Conservation (phyloP, 2,329 filamentous ascomycete genomes). For the Diaporthe helianthi region DNA sequence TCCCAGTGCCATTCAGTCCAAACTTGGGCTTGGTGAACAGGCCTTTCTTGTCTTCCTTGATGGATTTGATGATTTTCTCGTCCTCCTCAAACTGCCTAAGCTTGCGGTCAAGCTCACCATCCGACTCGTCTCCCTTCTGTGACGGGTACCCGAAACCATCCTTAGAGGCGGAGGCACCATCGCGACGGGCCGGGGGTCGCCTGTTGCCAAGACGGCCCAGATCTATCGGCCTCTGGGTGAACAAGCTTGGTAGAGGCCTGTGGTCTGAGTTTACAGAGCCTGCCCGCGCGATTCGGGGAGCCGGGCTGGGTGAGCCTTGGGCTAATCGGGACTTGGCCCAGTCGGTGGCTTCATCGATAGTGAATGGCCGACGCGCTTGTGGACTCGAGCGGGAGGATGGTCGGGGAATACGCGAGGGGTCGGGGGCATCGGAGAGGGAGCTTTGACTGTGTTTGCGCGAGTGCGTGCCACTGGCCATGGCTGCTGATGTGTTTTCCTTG, state of each 20-base stretch:
- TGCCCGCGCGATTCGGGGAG: slow-evolving; percentile 53
- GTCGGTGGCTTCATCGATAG: slow-evolving; percentile 52
- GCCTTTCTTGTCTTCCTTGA: slow-evolving; percentile 41
- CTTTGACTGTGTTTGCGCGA: slow-evolving; percentile 38
- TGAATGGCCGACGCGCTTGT: slow-evolving; percentile 44
- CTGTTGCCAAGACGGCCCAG: slow-evolving; percentile 37
- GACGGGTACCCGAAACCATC: slow-evolving; percentile 33
- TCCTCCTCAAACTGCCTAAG: slow-evolving; percentile 41
- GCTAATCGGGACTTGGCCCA: slow-evolving; percentile 46
- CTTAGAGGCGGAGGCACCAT: slow-evolving; percentile 34
- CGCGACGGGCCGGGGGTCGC: slow-evolving; percentile 23
- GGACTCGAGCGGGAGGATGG: slow-evolving; percentile 35
- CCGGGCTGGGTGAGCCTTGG: slow-evolving; percentile 59
- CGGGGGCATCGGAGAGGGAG: slow-evolving; percentile 37
- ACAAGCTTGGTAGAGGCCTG: slow-evolving; percentile 27
- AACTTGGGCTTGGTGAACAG: slow-evolving; percentile 47
- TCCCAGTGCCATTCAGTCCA: slow-evolving; percentile 47
- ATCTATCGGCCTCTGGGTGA: slow-evolving; percentile 38
- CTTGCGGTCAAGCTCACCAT: slow-evolving; percentile 44
- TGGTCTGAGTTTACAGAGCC: neutral
- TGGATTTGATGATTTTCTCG: slow-evolving; percentile 38
- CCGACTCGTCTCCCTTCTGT: slow-evolving; percentile 38
- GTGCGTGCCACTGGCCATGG: slow-evolving; percentile 30
- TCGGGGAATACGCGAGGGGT: slow-evolving; percentile 42
- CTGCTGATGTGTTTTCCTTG: slow-evolving; percentile 14